A percentile compares a stretch with the other conserved stretches of the same genome.
These are phyloP conservation scores for Aspergillus biplanus DNA, from an alignment of 495 filamentous ascomycete genomes.

Conservation along the genomic window DNA sequence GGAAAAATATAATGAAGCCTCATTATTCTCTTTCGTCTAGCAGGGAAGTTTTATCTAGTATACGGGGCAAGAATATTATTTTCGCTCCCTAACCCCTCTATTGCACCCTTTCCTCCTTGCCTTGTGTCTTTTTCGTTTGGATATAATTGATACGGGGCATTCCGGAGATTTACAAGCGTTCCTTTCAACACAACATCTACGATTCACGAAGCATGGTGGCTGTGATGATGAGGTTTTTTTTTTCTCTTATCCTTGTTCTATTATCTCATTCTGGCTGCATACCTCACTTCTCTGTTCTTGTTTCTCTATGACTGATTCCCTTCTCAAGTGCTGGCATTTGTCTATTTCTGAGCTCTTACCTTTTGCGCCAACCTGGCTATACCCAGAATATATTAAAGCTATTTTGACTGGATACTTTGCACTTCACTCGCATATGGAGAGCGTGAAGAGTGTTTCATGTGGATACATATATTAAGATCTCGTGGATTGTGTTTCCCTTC, in stretches of 20 bases:
- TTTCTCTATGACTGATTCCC: background rate
- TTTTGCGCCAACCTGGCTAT: background rate
- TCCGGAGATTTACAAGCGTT: too few species aligned
- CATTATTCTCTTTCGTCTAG: background rate
- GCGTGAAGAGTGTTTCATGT: too few species aligned
- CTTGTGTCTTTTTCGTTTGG: too few species aligned
- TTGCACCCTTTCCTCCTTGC: background rate
- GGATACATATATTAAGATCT: too few species aligned
- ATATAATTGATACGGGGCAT: too few species aligned
- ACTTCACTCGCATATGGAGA: too few species aligned
- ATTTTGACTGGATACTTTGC: background rate
- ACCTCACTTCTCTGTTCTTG: background rate
- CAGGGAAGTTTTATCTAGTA: background rate
- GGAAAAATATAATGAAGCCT: background rate
- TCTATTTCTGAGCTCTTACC: background rate
- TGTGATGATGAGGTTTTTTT: background rate
- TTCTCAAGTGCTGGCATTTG: constrained; percentile 22
- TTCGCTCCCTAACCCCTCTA: background rate
- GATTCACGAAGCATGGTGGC: too few species aligned
- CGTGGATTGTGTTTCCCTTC: too few species aligned
- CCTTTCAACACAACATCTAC: too few species aligned
- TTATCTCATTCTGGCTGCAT: background rate
- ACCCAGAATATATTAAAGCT: background rate
- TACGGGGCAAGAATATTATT: background rate
- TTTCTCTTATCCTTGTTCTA: background rate